A percentile compares a stretch with the other conserved stretches of the same genome.
Evolutionary conservation across 257 asterid genomes (phyloP).

Genomic region (Jasminum sambac): DNA sequence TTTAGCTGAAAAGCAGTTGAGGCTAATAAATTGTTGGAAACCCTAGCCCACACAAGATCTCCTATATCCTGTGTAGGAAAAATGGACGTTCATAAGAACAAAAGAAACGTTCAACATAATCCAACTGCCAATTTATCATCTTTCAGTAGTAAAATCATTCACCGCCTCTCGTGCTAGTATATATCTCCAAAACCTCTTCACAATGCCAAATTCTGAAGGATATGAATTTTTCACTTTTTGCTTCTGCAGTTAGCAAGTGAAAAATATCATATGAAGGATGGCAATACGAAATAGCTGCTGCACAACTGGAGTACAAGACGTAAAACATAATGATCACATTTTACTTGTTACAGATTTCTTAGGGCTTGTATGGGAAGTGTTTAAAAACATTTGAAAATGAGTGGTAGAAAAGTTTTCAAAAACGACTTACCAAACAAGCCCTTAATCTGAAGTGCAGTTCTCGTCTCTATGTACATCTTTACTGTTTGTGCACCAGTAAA

Average conservation of each 20-base stretch:
- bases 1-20: conserved; percentile 65
- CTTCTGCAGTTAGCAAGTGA: conserved; percentile 53
- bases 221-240: conserved; percentile 71
- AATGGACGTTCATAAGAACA: conserved; percentile 22
- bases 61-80: conserved; percentile 46
- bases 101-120: conserved; percentile 17
- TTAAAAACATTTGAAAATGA: too few species aligned
- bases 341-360: background rate
- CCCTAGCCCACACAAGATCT: conserved; percentile 78
- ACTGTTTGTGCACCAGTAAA: background rate
- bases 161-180: conserved; percentile 70
- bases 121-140: conserved; percentile 27
- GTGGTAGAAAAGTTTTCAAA: too few species aligned
- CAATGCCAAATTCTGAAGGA: conserved; percentile 71
- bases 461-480: background rate
- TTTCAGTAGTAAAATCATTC: conserved; percentile 27
- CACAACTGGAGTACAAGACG: conserved; percentile 2
- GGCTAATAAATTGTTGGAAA: conserved; percentile 53
- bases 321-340: background rate
- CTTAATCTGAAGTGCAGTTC: background rate
- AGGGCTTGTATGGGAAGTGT: too few species aligned
- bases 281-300: conserved; percentile 8
- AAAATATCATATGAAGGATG: conserved; percentile 17
- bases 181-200: conserved; percentile 93
- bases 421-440: too few species aligned